These are phyloP conservation scores for Amanita rimosa DNA, from an alignment of 768 basidiomycete genomes.

Conservation along the genomic window DNA sequence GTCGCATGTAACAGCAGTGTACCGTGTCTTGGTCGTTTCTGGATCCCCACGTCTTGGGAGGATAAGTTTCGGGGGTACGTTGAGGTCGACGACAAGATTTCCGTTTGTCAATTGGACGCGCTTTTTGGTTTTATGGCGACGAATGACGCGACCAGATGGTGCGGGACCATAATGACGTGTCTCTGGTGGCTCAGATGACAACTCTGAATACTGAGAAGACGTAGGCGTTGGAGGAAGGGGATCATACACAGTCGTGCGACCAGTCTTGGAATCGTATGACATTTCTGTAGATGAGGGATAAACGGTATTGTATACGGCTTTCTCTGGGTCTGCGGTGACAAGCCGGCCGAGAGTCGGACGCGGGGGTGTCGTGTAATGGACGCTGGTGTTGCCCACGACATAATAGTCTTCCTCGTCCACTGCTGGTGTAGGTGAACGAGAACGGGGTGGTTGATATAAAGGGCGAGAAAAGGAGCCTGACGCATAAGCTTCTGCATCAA, in stretches of 20 bases:
- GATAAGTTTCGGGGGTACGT: slow-evolving; percentile 77
- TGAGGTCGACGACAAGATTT: slow-evolving; percentile 76
- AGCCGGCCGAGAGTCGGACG: slow-evolving; percentile 8
- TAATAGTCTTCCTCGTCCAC: slow-evolving; percentile 65
- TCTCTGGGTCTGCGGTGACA: slow-evolving; percentile 25
- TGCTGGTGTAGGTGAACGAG: slow-evolving; percentile 68
- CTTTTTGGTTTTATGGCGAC: slow-evolving; percentile 69
- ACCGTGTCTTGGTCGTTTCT: slow-evolving; percentile 66
- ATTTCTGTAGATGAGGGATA: slow-evolving; percentile 17
- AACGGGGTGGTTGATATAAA: slow-evolving; percentile 41
- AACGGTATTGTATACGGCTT: slow-evolving; percentile 16
- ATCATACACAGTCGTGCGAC: slow-evolving; percentile 26
- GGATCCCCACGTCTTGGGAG: slow-evolving; percentile 59
- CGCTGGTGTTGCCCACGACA: slow-evolving; percentile 41
- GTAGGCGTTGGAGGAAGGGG: slow-evolving; percentile 31
- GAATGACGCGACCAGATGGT: slow-evolving; percentile 64
- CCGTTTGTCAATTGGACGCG: slow-evolving; percentile 79
- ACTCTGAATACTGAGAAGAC: slow-evolving; percentile 21
- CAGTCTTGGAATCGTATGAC: slow-evolving; percentile 13
- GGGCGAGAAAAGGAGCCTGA: slow-evolving; percentile 46
- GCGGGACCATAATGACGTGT: slow-evolving; percentile 86
- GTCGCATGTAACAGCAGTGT: slow-evolving; percentile 88
- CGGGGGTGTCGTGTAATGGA: slow-evolving; percentile 40
- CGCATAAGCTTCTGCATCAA: slow-evolving; percentile 60
- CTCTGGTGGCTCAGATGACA: slow-evolving; percentile 41